A percentile compares a stretch with the other conserved stretches of the same genome.
Conservation (phyloP, 495 filamentous ascomycete genomes). For the Delitschia confertaspora region DNA sequence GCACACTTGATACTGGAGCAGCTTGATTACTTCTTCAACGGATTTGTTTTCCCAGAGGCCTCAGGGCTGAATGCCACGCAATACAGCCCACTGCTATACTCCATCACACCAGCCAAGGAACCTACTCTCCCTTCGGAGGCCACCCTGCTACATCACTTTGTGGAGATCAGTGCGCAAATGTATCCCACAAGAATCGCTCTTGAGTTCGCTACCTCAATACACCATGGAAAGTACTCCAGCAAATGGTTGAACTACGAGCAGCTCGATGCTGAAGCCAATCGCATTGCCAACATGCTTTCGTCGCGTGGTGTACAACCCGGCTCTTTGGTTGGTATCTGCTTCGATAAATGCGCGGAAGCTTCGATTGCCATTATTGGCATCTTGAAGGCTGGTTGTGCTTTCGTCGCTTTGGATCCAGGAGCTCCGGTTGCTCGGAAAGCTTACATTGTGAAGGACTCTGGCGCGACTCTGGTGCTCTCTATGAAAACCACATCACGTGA, state of each 20-base stretch:
- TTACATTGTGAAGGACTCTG: constrained; percentile 59
- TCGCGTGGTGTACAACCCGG: constrained; percentile 36
- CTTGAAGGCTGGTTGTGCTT: constrained; percentile 72
- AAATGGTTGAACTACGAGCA: constrained; percentile 54
- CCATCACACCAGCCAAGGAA: constrained; percentile 45
- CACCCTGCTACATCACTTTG: constrained; percentile 52
- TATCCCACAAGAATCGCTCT: constrained; percentile 46
- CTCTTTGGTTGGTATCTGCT: constrained; percentile 62
- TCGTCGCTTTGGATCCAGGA: constrained; percentile 62
- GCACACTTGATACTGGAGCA: constrained; percentile 53
- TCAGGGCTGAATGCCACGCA: constrained; percentile 17
- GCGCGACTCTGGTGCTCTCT: constrained; percentile 45
- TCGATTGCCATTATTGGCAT: constrained; percentile 73
- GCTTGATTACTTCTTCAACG: constrained; percentile 46
- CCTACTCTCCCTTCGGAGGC: constrained; percentile 39
- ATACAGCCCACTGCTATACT: constrained; percentile 38
- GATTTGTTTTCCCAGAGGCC: constrained; percentile 38
- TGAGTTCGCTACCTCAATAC: constrained; percentile 47
- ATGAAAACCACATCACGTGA: constrained; percentile 28
- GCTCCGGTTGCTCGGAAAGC: constrained; percentile 53
- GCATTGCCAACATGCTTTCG: constrained; percentile 48
- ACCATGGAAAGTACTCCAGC: constrained; percentile 29
- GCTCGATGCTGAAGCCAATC: constrained; percentile 52
- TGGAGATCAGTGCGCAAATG: constrained; percentile 41
- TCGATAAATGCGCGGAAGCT: constrained; percentile 70